Percentiles rank a stretch among this genome's conserved stretches.
phyloP scores from a whole-genome alignment of 495 filamentous ascomycete species.

The Xanthoparmelia taractica region DNA sequence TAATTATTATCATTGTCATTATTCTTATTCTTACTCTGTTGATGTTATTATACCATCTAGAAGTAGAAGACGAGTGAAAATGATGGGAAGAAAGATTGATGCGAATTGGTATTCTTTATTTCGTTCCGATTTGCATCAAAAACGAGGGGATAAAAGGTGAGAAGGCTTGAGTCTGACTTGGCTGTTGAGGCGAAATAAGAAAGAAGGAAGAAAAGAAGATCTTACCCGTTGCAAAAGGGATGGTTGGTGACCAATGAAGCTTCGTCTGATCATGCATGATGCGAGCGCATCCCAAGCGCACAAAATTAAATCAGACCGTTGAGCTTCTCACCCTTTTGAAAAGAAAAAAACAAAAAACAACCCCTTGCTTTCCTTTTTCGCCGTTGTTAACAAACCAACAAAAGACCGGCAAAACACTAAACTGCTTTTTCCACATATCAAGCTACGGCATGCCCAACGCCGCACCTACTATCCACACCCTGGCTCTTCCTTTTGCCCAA shows the following conservation, averaged over 20 bases:
- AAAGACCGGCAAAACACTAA: background rate
- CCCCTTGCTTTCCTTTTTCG: background rate
- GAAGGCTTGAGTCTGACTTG: background rate
- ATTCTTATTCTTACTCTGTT: too few species aligned
- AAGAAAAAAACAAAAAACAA: too few species aligned
- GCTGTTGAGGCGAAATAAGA: background rate
- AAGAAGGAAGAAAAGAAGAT: too few species aligned
- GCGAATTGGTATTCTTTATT: too few species aligned
- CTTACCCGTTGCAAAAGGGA: too few species aligned
- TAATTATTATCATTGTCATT: too few species aligned
- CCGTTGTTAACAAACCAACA: background rate
- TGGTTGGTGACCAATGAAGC: slow-evolving; percentile 1
- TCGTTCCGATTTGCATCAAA: too few species aligned
- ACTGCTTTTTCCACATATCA: background rate
- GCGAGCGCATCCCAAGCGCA: background rate
- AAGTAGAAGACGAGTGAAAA: background rate
- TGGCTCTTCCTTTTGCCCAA: background rate
- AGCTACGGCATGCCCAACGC: background rate
- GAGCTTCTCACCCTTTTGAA: background rate
- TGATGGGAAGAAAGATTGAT: too few species aligned
- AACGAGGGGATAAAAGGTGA: background rate
- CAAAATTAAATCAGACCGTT: background rate
- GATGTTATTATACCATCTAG: too few species aligned
- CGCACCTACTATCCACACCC: background rate
- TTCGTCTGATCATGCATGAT: background rate